Base-by-base conservation (phyloP, 2,329 filamentous ascomycete genomes). In the Ilyonectria mors-panacis region DNA sequence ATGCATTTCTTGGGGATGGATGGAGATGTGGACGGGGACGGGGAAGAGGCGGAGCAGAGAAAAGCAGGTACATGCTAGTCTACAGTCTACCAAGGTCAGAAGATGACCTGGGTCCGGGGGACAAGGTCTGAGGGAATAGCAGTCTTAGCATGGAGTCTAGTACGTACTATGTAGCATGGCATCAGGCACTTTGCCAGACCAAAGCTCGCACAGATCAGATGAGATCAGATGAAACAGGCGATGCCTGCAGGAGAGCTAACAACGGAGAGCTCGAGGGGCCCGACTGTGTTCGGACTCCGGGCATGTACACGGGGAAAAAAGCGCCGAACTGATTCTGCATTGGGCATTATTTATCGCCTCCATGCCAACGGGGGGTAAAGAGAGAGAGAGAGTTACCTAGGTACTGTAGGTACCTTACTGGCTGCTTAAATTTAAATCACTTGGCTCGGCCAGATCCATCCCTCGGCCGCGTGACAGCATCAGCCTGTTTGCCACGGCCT, bases 181-280 rank as follows among this genome's bases (percentile, higher is more conserved):
- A 61, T 54, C 58, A 61, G 23, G 33, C 35, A 60, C 26, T 56
- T 54, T 37, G 48, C 9, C 30, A 13, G 30, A 53, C 59, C 37
- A n/a, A 26, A 33, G 19, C 15, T 64, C 37, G 39, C 15, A 13
- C 23, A 65, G 65, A 73, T 70, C 60, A 73, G 72, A 74, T 70
- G 63, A 72, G 66, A 74, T 74, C 72, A 67, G 68, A 74, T 73
- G 57, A 55, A 68, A 68, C 61, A 65, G 56, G 65, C 35, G 56
- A 61, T 35, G 50, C 10, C 42, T 50, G 50, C 33, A 56, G 55
- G 55, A 64, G 37, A 64, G 37, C 21, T 26, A 35, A 21, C 35
- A 62, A 28, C 30, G 54, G 28, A 53, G 21, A 23, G 42, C 45
- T 23, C 21, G 37, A 53, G 51, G 23, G 28, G 39, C 42, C 15